These are phyloP conservation scores for Salvia rosmarinus DNA, from an alignment of 257 asterid species.

Conservation along the genomic window DNA sequence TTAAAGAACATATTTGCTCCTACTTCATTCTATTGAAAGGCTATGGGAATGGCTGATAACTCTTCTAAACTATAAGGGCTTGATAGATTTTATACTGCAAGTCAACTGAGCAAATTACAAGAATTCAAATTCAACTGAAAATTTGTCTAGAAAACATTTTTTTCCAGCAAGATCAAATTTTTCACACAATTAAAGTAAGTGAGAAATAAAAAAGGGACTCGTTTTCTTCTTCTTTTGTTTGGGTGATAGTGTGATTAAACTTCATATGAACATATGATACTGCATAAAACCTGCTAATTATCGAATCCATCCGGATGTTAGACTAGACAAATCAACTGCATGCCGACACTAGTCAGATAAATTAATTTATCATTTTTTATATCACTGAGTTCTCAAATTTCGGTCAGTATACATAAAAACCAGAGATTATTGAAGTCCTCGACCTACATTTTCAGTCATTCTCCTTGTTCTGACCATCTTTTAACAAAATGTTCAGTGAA, in stretches of 20 bases:
- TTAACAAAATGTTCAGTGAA: background rate
- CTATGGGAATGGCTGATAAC: background rate
- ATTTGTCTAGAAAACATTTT: constrained; percentile 15
- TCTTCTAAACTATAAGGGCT: background rate
- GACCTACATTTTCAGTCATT: too few relatives aligned
- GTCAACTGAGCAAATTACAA: background rate
- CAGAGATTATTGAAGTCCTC: background rate
- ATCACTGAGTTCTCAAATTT: background rate
- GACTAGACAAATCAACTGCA: background rate
- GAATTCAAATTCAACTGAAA: background rate
- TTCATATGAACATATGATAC: constrained; percentile 7
- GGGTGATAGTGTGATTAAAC: background rate
- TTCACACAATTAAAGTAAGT: background rate
- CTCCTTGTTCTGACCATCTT: too few relatives aligned
- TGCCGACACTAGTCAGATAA: background rate
- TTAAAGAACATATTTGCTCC: background rate
- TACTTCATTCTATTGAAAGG: background rate
- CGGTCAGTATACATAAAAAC: background rate
- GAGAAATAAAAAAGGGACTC: background rate
- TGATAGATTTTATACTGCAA: background rate
- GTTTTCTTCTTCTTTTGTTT: too few relatives aligned
- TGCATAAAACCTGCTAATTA: background rate
- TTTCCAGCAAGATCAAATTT: background rate
- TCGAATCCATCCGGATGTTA: background rate
- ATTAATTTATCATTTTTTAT: background rate